These are phyloP conservation scores for Globisporangium echinulatum DNA, from an alignment of 352 stramenopile species.

Conservation along the genomic window DNA sequence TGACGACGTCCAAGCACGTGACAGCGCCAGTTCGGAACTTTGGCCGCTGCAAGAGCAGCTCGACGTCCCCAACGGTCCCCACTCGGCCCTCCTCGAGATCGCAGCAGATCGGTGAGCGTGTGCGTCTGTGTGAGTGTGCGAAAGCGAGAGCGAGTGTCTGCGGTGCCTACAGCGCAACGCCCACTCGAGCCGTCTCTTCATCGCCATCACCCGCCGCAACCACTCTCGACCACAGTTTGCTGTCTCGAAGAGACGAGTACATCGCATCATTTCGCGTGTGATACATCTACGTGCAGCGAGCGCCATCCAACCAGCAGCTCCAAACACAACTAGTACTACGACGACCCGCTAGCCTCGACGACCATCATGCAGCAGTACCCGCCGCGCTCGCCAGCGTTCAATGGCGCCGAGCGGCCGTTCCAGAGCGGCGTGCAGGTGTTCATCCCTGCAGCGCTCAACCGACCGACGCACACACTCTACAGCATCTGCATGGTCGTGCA, in stretches of 20 bases:
- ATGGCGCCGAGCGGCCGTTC: conserved; percentile 10
- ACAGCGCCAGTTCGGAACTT: conserved; percentile 12
- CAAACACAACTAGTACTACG: neutral
- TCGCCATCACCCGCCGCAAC: neutral
- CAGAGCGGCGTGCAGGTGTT: conserved; percentile 65
- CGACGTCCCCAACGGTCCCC: neutral
- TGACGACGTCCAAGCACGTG: neutral
- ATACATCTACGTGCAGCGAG: neutral
- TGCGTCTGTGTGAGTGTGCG: neutral
- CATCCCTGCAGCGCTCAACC: conserved; percentile 78
- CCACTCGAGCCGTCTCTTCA: neutral
- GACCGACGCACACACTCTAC: conserved; percentile 79
- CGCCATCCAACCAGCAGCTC: neutral
- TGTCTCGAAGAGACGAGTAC: neutral
- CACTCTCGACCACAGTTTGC: neutral
- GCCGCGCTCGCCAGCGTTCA: neutral
- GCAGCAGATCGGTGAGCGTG: neutral
- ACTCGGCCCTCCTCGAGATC: neutral
- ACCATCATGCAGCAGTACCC: neutral
- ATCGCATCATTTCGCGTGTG: neutral
- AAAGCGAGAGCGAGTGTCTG: too few species aligned
- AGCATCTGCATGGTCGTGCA: conserved; percentile 80
- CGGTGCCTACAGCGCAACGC: too few species aligned
- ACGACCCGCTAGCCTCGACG: neutral
- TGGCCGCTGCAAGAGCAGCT: conserved; percentile 1